Evolutionary conservation across 495 filamentous ascomycete species (phyloP).

Genomic region (Friedmanniomyces simplex): DNA sequence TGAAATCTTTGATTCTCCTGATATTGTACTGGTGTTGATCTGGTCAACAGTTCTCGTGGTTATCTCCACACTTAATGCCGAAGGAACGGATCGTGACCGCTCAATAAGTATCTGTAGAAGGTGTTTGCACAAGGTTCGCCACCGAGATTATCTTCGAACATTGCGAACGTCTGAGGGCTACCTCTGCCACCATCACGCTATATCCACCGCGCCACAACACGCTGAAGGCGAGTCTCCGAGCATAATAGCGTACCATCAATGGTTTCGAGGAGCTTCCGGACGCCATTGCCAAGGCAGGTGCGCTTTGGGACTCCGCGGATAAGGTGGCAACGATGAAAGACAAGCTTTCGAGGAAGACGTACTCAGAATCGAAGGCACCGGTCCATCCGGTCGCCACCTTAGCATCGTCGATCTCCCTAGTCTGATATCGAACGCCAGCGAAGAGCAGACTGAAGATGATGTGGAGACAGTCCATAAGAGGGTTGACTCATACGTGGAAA

Average conservation of each 20-base stretch:
- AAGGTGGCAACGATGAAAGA: background rate
- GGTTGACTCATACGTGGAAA: constrained; percentile 9
- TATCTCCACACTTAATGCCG: too few relatives aligned
- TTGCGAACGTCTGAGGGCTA: background rate
- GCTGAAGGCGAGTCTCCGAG: background rate
- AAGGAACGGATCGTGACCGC: too few relatives aligned
- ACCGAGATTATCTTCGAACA: constrained; percentile 10
- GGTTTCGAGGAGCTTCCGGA: constrained; percentile 2
- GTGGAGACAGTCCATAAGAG: constrained; percentile 7
- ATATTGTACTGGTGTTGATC: too few relatives aligned
- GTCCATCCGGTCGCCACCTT: background rate
- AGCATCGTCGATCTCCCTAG: constrained; percentile 14
- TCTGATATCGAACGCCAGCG: constrained; percentile 3
- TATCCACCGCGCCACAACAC: too few relatives aligned
- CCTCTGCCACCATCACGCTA: background rate
- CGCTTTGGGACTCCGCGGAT: too few relatives aligned
- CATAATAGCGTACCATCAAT: background rate
- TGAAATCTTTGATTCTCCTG: too few relatives aligned
- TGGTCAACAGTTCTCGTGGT: too few relatives aligned
- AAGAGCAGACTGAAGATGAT: constrained; percentile 7
- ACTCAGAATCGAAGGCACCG: constrained; percentile 8
- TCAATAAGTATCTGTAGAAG: background rate
- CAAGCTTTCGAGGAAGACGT: constrained; percentile 11
- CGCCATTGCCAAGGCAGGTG: constrained; percentile 1
- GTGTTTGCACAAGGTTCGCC: background rate